Conservation (phyloP, 371 early-diverging fungal genomes). For the Actinomucor elegans region DNA sequence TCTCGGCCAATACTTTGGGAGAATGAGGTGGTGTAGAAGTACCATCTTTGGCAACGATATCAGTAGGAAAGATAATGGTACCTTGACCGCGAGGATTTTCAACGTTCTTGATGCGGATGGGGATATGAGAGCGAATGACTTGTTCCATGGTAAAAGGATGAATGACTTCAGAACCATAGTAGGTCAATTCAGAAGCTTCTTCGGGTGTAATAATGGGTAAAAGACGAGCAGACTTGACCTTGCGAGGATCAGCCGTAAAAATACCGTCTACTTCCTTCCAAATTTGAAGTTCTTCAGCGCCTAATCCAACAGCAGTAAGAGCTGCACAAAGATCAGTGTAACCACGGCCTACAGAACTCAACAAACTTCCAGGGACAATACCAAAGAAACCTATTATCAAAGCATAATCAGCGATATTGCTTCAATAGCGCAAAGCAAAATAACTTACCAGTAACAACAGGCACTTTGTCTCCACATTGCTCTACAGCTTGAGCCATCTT, state of each 20-base stretch:
- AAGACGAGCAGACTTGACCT: conserved; percentile 87
- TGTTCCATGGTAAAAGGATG: conserved; percentile 99
- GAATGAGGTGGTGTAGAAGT: conserved; percentile 59
- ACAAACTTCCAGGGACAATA: conserved; percentile 90
- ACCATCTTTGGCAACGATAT: conserved; percentile 45
- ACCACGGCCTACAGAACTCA: conserved; percentile 94
- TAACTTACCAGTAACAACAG: conserved; percentile 84
- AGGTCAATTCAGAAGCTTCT: conserved; percentile 98
- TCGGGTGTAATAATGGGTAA: conserved; percentile 93
- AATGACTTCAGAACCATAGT: conserved; percentile 97
- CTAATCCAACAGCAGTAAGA: conserved; percentile 86
- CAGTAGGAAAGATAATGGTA: conserved; percentile 88
- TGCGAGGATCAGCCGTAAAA: conserved; percentile 98
- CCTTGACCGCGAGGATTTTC: conserved; percentile 90
- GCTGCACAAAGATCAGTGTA: conserved; percentile 98
- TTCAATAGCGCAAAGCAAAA: too few relatives aligned
- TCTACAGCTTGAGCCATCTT: conserved; percentile 66
- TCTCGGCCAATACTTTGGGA: conserved; percentile 69
- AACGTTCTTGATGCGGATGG: conserved; percentile 97
- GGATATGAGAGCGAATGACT: conserved; percentile 91
- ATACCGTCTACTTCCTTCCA: conserved; percentile 99
- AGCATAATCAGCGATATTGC: too few relatives aligned
- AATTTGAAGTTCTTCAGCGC: conserved; percentile 90
- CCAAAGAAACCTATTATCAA: conserved; percentile 83
- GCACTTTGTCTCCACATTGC: conserved; percentile 69